Percentiles rank a stretch among this genome's conserved stretches.
Evolutionary conservation across 441 rosid species (phyloP).

Genomic region (Erysimum pusillum): DNA sequence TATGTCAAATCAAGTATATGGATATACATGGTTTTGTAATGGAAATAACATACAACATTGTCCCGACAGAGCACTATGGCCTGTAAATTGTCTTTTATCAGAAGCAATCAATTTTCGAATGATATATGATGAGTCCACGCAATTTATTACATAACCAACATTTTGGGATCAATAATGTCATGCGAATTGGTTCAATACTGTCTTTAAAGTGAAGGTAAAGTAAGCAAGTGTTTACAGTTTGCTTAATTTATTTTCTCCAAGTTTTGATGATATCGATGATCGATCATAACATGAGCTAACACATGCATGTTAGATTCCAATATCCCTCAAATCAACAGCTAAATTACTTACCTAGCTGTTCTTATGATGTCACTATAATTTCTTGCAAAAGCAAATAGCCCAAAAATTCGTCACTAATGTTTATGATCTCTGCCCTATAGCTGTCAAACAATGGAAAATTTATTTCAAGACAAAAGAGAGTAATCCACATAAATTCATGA

Average conservation of each 20-base stretch:
- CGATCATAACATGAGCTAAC: no score
- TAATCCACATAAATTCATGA: constrained; percentile 15
- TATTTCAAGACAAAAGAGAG: constrained; percentile 3
- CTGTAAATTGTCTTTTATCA: constrained; percentile 35
- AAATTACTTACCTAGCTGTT: background rate
- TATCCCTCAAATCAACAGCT: background rate
- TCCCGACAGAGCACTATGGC: constrained; percentile 41
- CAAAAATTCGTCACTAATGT: background rate
- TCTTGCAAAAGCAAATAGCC: constrained; percentile 5
- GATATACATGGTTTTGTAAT: constrained; percentile 15
- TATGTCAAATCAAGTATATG: constrained; percentile 27
- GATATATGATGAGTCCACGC: constrained; percentile 25
- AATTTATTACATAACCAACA: constrained; percentile 41
- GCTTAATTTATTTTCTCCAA: no score
- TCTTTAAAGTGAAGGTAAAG: constrained; percentile 17
- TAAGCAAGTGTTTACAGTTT: constrained; percentile 16
- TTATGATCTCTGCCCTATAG: constrained; percentile 28
- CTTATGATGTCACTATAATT: background rate
- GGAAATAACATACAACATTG: constrained; percentile 7
- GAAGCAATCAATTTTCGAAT: constrained; percentile 37
- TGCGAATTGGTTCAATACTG: constrained; percentile 6
- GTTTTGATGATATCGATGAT: no score
- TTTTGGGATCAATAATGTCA: constrained; percentile 46
- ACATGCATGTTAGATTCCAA: no score
- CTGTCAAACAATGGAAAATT: background rate